Percentiles rank a stretch among this genome's conserved stretches.
phyloP scores from a whole-genome alignment of 2,329 filamentous ascomycete species.

The Aspergillus sergii region DNA sequence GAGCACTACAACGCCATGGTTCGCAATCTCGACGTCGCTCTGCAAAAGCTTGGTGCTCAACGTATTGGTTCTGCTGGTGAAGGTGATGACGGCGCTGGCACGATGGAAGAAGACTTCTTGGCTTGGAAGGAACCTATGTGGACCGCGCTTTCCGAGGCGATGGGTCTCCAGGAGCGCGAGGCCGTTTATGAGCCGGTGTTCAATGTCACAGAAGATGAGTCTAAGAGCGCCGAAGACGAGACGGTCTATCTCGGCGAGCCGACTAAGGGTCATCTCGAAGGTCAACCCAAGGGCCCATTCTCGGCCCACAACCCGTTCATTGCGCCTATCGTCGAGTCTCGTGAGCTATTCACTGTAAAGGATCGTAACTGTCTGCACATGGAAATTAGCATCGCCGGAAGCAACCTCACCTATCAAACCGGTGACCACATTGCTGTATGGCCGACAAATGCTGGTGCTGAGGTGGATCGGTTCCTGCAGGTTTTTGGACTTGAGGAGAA shows the following conservation, averaged over 20 bases:
- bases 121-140: conserved; percentile 99
- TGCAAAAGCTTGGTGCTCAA: conserved; percentile 79
- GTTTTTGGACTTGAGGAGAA: conserved; percentile 76
- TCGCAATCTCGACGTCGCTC: conserved; percentile 79
- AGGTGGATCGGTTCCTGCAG: conserved; percentile 86
- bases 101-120: conserved; percentile 99
- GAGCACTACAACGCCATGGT: conserved; percentile 99
- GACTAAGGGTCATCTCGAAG: conserved; percentile 93
- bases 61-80: conserved; percentile 88
- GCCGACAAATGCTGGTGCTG: conserved; percentile 91
- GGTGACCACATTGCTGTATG: conserved; percentile 97
- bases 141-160: conserved; percentile 76
- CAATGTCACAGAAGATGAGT: conserved; percentile 74
- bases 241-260: conserved; percentile 94
- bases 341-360: conserved; percentile 84
- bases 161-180: conserved; percentile 92
- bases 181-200: conserved; percentile 95
- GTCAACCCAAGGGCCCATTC: conserved; percentile 80
- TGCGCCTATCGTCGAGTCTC: conserved; percentile 87
- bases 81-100: conserved; percentile 95
- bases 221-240: conserved; percentile 71
- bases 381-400: conserved; percentile 88
- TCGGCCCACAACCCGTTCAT: conserved; percentile 97
- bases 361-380: conserved; percentile 95
- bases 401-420: conserved; percentile 90